Conservation (phyloP, 176 grass and related monocot species). For the Aechmea fasciata region DNA sequence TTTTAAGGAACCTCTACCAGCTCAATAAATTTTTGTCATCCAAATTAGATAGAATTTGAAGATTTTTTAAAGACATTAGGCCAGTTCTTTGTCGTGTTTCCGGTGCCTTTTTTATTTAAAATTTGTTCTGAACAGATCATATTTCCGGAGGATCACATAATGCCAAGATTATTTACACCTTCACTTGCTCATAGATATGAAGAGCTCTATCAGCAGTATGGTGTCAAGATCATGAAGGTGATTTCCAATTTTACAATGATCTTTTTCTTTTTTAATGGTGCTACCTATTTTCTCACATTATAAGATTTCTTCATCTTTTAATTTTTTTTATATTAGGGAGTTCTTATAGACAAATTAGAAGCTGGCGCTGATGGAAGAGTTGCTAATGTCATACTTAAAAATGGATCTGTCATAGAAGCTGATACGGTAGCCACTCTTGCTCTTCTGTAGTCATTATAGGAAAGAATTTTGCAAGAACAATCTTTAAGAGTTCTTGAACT, state of each 20-base stretch:
- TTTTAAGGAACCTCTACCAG: neutral
- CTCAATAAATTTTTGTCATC: neutral
- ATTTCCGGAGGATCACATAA: conserved; percentile 80
- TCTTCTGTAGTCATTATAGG: conserved; percentile 1
- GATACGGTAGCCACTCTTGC: conserved; percentile 47
- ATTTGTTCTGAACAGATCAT: conserved; percentile 48
- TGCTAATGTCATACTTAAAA: conserved; percentile 69
- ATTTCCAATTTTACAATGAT: conserved; percentile 3
- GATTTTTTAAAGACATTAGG: neutral
- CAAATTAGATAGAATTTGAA: neutral
- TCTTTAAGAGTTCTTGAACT: neutral
- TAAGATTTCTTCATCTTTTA: neutral
- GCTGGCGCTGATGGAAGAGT: conserved; percentile 78
- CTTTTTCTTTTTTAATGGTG: neutral
- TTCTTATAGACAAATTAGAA: conserved; percentile 69
- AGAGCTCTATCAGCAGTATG: conserved; percentile 70
- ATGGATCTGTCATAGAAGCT: conserved; percentile 76
- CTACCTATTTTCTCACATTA: neutral
- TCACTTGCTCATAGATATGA: conserved; percentile 84
- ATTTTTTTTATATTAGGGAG: conserved; percentile 22
- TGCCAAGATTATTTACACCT: conserved; percentile 94
- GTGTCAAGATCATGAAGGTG: conserved; percentile 83
- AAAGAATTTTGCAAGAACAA: neutral
- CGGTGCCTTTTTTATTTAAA: no score
- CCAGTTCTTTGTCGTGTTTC: neutral